These are phyloP conservation scores for Baorangia bicolor DNA, from an alignment of 768 basidiomycete genomes.

Conservation along the genomic window DNA sequence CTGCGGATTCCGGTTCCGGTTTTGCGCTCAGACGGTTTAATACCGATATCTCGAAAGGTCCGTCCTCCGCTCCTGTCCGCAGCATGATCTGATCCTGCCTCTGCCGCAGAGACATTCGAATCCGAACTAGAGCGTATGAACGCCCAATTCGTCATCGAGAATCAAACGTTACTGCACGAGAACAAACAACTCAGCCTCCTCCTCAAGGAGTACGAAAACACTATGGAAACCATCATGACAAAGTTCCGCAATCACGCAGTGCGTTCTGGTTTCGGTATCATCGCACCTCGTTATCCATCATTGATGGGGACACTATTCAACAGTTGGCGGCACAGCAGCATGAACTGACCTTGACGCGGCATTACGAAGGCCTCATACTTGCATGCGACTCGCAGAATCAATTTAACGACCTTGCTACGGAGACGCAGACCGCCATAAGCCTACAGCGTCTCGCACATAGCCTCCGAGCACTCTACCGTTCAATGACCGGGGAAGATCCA, in stretches of 20 bases:
- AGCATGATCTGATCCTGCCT: slow-evolving; percentile 12
- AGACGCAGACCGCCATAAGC: slow-evolving; percentile 60
- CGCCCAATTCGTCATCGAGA: slow-evolving; percentile 89
- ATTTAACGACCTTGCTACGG: slow-evolving; percentile 54
- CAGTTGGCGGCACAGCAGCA: slow-evolving; percentile 92
- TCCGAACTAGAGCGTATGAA: slow-evolving; percentile 90
- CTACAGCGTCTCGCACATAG: slow-evolving; percentile 70
- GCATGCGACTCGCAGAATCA: slow-evolving; percentile 58
- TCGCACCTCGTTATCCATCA: neutral
- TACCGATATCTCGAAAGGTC: slow-evolving; percentile 83
- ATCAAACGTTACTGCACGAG: slow-evolving; percentile 88
- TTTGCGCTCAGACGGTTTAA: slow-evolving; percentile 83
- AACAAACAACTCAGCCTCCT: slow-evolving; percentile 90
- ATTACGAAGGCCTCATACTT: slow-evolving; percentile 83
- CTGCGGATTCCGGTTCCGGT: slow-evolving; percentile 66
- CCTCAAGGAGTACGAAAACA: slow-evolving; percentile 92
- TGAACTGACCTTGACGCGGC: slow-evolving; percentile 80
- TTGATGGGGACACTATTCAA: slow-evolving; percentile 3
- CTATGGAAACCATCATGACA: slow-evolving; percentile 94
- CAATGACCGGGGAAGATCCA: slow-evolving; percentile 62
- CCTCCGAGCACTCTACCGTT: slow-evolving; percentile 70
- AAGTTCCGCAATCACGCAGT: slow-evolving; percentile 94
- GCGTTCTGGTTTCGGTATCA: slow-evolving; percentile 32
- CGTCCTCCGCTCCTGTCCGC: slow-evolving; percentile 10
- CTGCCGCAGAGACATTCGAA: slow-evolving; percentile 75